phyloP scores from a whole-genome alignment of 148 eudicot genomes.

The Rhododendron vialii region DNA sequence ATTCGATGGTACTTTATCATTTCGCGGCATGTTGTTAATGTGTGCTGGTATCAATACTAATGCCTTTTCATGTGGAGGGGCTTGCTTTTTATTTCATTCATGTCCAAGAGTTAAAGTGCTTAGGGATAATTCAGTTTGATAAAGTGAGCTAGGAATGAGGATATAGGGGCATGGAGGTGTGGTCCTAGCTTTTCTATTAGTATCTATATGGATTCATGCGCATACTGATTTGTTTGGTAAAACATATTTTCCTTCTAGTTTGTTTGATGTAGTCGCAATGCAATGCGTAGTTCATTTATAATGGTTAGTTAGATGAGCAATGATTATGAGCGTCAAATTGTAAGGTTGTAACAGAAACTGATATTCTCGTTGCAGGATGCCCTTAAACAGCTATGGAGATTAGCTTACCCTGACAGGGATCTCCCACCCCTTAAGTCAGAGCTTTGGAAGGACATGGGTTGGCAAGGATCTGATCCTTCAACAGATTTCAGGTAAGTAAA shows the following conservation, averaged over 20 bases:
- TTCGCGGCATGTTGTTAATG: background rate
- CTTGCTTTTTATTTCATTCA: background rate
- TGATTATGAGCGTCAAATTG: background rate
- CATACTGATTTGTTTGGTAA: background rate
- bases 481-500: constrained; percentile 83
- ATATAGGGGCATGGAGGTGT: background rate
- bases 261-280: background rate
- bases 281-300: background rate
- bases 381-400: constrained; percentile 76
- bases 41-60: background rate
- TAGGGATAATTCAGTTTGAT: background rate
- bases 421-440: constrained; percentile 87
- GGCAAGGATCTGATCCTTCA: constrained; percentile 98
- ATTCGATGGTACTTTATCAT: background rate
- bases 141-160: background rate
- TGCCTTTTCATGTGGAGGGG: background rate
- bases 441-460: constrained; percentile 99
- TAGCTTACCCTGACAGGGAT: constrained; percentile 77
- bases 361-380: constrained; percentile 59
- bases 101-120: background rate
- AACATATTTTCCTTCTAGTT: background rate
- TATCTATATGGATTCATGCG: background rate
- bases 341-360: background rate
- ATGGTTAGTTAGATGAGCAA: background rate
- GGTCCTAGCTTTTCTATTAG: background rate